A percentile compares a stretch with the other conserved stretches of the same genome.
Conservation (phyloP, 73 alveolate genomes). For the Paramecium biaurelia region DNA sequence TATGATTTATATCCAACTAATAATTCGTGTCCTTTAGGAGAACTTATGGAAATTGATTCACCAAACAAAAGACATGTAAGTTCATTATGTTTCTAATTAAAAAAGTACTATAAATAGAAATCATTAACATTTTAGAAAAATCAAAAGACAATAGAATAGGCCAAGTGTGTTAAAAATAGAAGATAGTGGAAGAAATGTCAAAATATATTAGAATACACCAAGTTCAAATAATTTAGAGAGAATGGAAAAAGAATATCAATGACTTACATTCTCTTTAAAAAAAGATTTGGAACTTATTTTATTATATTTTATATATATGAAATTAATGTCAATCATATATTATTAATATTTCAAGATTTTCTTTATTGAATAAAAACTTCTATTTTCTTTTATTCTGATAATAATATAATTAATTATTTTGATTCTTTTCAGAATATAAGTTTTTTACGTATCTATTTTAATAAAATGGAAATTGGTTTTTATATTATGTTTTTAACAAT, state of each 20-base stretch:
- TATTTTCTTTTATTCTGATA: neutral
- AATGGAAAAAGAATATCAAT: neutral
- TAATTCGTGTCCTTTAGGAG: neutral
- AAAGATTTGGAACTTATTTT: neutral
- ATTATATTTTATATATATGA: neutral
- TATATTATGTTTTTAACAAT: neutral
- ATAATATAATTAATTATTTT: neutral
- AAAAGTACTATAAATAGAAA: slow-evolving; percentile 20
- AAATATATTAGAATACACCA: neutral
- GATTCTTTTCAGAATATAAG: neutral
- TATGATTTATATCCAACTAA: neutral
- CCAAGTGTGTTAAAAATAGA: neutral
- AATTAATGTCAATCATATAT: neutral
- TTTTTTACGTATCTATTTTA: neutral
- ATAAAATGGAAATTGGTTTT: neutral
- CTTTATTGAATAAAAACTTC: neutral
- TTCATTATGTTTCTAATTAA: slow-evolving; percentile 2
- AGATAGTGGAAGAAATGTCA: slow-evolving; percentile 30
- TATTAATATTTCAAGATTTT: neutral
- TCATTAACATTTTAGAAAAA: neutral
- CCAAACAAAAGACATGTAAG: neutral
- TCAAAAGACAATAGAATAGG: neutral
- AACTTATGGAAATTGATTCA: neutral
- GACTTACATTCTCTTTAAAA: neutral
- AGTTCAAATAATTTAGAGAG: neutral